These are phyloP conservation scores for Neostapfia colusana DNA, from an alignment of 176 grass and related monocot species.

Conservation along the genomic window DNA sequence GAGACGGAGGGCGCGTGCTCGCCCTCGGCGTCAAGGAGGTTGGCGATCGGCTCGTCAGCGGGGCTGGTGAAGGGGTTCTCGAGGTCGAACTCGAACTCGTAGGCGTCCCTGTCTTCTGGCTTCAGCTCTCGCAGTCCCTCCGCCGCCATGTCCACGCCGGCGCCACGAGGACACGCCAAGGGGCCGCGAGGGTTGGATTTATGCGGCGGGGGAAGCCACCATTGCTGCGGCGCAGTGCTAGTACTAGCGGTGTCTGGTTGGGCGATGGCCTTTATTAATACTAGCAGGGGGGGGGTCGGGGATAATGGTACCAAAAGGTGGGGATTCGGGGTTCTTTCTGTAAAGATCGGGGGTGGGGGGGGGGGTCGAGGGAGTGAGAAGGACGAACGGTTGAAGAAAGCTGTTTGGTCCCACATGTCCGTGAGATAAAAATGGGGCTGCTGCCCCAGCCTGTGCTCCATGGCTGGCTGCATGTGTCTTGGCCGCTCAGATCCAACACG, in stretches of 20 bases:
- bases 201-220: constrained; percentile 60
- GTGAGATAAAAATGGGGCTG: neutral
- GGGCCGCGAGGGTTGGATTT: constrained; percentile 33
- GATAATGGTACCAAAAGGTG: constrained; percentile 52
- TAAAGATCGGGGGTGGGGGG: constrained; percentile 32
- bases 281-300: constrained; percentile 30
- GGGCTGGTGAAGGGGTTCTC: constrained; percentile 91
- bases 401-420: constrained; percentile 4
- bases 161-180: constrained; percentile 30
- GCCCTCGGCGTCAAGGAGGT: constrained; percentile 47
- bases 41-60: constrained; percentile 66
- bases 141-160: constrained; percentile 39
- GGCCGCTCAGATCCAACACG: constrained; percentile 20
- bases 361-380: no score
- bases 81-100: constrained; percentile 77
- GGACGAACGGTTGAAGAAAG: constrained; percentile 12
- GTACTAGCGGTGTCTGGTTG: constrained; percentile 4
- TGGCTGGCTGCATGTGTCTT: neutral
- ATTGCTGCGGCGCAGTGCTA: constrained; percentile 58
- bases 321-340: constrained; percentile 63
- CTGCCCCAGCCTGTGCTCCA: neutral
- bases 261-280: constrained; percentile 33
- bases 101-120: constrained; percentile 5
- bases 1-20: constrained; percentile 59
- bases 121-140: neutral